Evolutionary conservation across 345 rosid genomes (phyloP).

Genomic region (Camelina sativa): DNA sequence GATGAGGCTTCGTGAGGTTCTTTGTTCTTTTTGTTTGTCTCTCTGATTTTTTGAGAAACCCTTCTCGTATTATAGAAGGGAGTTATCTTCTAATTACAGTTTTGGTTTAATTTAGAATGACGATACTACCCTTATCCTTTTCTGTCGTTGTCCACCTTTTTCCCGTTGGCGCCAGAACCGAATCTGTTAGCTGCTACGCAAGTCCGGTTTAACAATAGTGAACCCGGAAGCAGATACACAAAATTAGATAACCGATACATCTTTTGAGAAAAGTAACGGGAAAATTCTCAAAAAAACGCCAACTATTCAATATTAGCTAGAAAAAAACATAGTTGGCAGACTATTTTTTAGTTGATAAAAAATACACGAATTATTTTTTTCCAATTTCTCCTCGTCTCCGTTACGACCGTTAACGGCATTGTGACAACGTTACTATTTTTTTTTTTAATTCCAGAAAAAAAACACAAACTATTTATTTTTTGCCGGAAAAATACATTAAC

Average conservation of each 20-base stretch:
- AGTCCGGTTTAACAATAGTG: conserved; percentile 22
- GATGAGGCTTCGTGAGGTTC: conserved; percentile 9
- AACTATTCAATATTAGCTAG: no score
- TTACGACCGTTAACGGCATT: no score
- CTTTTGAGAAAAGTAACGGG: no score
- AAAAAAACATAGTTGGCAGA: no score
- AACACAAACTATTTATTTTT: no score
- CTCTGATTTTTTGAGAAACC: conserved; percentile 17
- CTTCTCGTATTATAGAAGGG: conserved; percentile 33
- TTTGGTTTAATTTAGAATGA: conserved; percentile 18
- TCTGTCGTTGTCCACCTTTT: neutral
- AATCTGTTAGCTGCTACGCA: conserved; percentile 20
- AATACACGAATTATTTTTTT: no score
- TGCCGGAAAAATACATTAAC: no score
- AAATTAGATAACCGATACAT: neutral
- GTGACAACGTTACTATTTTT: no score
- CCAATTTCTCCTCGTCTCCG: no score
- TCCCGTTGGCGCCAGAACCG: conserved; percentile 38
- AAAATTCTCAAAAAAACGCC: no score
- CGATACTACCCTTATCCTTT: conserved; percentile 34
- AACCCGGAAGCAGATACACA: neutral
- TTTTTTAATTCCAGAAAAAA: no score
- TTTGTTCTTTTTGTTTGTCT: conserved; percentile 22
- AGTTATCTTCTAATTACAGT: conserved; percentile 15
- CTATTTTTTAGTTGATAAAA: no score